A percentile compares a stretch with the other conserved stretches of the same genome.
Conservation (phyloP, 2,329 filamentous ascomycete species). For the Sclerotinia subarctica region DNA sequence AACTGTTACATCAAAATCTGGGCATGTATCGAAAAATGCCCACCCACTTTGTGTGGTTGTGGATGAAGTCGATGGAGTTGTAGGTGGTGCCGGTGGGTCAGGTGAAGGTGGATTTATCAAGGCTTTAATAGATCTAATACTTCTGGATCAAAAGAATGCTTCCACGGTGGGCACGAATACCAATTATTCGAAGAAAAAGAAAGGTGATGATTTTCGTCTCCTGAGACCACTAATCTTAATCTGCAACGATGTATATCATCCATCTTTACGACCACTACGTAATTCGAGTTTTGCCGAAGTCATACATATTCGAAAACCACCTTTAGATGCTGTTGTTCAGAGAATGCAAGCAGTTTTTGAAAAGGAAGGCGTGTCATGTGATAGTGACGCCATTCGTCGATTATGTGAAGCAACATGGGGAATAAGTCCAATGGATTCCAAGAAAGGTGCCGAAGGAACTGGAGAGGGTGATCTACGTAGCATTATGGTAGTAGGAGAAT, state of each 20-base stretch:
- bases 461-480: slow-evolving; percentile 73
- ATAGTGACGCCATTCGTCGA: slow-evolving; percentile 82
- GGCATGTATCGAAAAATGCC: slow-evolving; percentile 64
- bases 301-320: slow-evolving; percentile 85
- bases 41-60: slow-evolving; percentile 91
- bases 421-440: slow-evolving; percentile 68
- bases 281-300: slow-evolving; percentile 83
- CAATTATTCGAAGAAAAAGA: slow-evolving; percentile 51
- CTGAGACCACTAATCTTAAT: slow-evolving; percentile 88
- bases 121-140: slow-evolving; percentile 85
- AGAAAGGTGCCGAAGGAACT: slow-evolving; percentile 64
- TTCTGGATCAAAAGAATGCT: slow-evolving; percentile 79
- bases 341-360: slow-evolving; percentile 82
- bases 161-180: slow-evolving; percentile 38
- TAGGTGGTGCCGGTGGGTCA: slow-evolving; percentile 69
- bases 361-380: slow-evolving; percentile 82
- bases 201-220: slow-evolving; percentile 81
- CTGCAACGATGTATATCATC: slow-evolving; percentile 96
- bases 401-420: slow-evolving; percentile 83
- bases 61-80: slow-evolving; percentile 94
- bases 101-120: slow-evolving; percentile 95
- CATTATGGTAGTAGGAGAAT: slow-evolving; percentile 82
- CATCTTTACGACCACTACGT: slow-evolving; percentile 80
- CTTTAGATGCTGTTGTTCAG: slow-evolving; percentile 77
- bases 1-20: slow-evolving; percentile 50